Evolutionary conservation across 495 filamentous ascomycete genomes (phyloP), one percentile per base, ranked within the genome.

Genomic region (Penicillium argentinense): DNA sequence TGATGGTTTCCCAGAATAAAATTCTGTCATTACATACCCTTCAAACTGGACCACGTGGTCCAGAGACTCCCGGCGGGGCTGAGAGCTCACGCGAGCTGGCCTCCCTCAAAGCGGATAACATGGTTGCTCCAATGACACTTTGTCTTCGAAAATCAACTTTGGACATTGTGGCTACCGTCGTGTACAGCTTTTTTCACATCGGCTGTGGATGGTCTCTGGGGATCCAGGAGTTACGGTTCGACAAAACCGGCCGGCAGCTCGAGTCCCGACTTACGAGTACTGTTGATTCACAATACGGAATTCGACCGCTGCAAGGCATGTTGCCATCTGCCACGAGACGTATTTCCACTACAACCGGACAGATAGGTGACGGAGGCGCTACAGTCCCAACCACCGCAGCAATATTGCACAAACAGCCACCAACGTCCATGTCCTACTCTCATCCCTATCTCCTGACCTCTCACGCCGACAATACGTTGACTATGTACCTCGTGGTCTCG

Each of bases 391-490:
- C 26, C 6, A 34, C 39, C 8, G 65, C 71, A 8, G 65, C 69
- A 7, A 70, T 74, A 43, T 18, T 66, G 44, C 72, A 73, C 44
- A 65, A 61, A 19, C 51, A 68, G 11, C 59, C 66, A 18, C 89
- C 89, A 30, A 90, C 85, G 9, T 87, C 82, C 1, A 71, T 97
- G 28, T 87, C 87, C 34, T 95, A 96, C 65, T 85, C 83, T 9
- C 91, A 96, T 54, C 95, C 93, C 4, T 98, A 97, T 56, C 82
- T 98, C 7, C 75, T 98, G 7, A 84, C 87, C 5, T 89, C 90
- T 0, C 84, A 96, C 50, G 81, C 85, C 3, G 93, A 98, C 60
- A 98, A 98, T 57, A 98, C 93, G 0, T 73, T 98, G 40, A 87
- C 90, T 0, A 75, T 96, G 48, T 89, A 93, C 55, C 76, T 95